Evolutionary conservation across 2,329 filamentous ascomycete genomes (phyloP), one percentile per base, ranked within the genome.

Genomic region (Westerdykella sp.): DNA sequence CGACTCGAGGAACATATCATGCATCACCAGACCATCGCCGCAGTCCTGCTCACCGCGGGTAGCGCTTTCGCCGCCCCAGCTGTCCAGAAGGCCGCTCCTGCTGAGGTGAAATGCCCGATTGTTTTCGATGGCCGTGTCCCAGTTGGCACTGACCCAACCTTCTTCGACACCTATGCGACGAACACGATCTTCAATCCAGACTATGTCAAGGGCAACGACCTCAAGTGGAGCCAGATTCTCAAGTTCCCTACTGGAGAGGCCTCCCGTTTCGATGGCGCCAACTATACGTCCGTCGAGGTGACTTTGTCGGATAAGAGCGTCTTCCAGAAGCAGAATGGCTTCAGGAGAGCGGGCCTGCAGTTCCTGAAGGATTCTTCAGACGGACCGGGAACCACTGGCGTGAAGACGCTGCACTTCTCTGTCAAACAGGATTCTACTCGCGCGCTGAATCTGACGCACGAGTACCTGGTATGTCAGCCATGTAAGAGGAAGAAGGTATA

Each of bases 401-500:
- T 80, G 45, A 81, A 80, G 66, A 81, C 78, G 1, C 70, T 83
- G 40, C 80, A 83, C 63, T 82, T 78, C 62, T 78, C 74, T 51
- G 56, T 83, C 25, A 70, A 71, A 60, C 75, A 77, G 55, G 78
- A 82, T 50, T 46, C 61, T 3, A 55, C 66, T 34, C 68, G 75
- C 10, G 72, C 73, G 11, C 62, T 83, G 41, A 82, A 83, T 66
- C 63, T 76, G 42, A 75, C 73, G 6, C 80, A 83, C 59, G 78
- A 82, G 65, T 83, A 82, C 63, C 69, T 79, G 57, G 71, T 79
- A 36, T 67, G 73, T 31, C n/a, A 11, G 32, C 12, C 11, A 18
- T 44, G 16, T 21, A 21, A 14, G 32, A 73, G 47, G 44, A 34
- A 48, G 40, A 16, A 16, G 16, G 15, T 28, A 11, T 34, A 14